Evolutionary conservation across 805 yeast genomes (phyloP).

Genomic region (Wickerhamomyces pijperi): DNA sequence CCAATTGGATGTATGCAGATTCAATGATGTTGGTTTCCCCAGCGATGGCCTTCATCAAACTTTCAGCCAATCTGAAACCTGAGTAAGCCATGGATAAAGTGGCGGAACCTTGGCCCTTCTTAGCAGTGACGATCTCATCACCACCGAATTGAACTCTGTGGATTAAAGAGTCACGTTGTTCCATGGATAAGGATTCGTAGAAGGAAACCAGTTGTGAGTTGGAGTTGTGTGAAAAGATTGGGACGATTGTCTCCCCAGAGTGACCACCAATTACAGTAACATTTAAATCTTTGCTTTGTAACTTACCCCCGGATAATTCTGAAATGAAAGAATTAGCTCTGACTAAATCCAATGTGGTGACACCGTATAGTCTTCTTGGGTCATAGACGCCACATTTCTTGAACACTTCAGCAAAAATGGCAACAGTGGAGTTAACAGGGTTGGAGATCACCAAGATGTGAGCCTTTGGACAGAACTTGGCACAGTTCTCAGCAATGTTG

Average conservation of each 20-base stretch:
- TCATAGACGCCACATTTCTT: slow-evolving; percentile 61
- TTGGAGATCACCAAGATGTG: slow-evolving; percentile 59
- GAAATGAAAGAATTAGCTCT: slow-evolving; percentile 53
- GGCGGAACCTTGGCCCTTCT: slow-evolving; percentile 77
- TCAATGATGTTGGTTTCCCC: slow-evolving; percentile 31
- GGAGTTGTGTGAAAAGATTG: slow-evolving; percentile 53
- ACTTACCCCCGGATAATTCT: slow-evolving; percentile 8
- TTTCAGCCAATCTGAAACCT: slow-evolving; percentile 64
- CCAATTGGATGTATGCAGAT: slow-evolving; percentile 43
- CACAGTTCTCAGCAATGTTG: slow-evolving; percentile 62
- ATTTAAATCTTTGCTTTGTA: slow-evolving; percentile 19
- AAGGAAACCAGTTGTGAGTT: slow-evolving; percentile 8
- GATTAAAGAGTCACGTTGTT: slow-evolving; percentile 47
- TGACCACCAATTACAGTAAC: slow-evolving; percentile 81
- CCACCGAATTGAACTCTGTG: slow-evolving; percentile 82
- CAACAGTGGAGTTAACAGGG: slow-evolving; percentile 80
- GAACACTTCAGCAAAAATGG: slow-evolving; percentile 72
- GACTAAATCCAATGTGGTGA: slow-evolving; percentile 69
- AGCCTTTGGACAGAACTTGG: slow-evolving; percentile 57
- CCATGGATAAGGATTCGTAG: slow-evolving; percentile 33
- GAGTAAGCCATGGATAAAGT: slow-evolving; percentile 83
- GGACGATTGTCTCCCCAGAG: slow-evolving; percentile 76
- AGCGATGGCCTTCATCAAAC: slow-evolving; percentile 44
- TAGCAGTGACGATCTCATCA: slow-evolving; percentile 81
- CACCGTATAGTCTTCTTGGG: slow-evolving; percentile 74